Evolutionary conservation across 306 rosid species (phyloP), one percentile per base, ranked within the genome.

Genomic region (Bauhinia variegata): DNA sequence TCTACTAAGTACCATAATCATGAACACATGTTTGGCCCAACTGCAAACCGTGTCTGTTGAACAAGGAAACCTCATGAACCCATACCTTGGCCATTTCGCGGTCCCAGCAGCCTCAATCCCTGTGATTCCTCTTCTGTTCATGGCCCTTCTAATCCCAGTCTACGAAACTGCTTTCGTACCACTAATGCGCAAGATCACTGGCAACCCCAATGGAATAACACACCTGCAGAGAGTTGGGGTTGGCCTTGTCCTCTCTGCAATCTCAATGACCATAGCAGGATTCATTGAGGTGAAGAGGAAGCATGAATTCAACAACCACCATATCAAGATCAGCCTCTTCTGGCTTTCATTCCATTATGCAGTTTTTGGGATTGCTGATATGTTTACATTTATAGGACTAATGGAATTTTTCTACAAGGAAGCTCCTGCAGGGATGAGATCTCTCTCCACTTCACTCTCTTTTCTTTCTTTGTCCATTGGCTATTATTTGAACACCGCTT

Each of bases 331-430:
- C 10, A 83, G 88, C 60, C 76, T 86, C 69, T 86, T 86, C 33
- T 86, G 91, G 91, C 88, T 80, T 12, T 72, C 88, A 2, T 80
- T 78, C 31, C 91, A 80, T 2, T 86, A 83, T 37, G 84, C 88
- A 12, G 75, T 83, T 2, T 86, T 83, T 47, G 91, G 91, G 0
- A 66, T 86, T 13, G 91, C 88, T 0, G 91, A 86, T 65, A 80
- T 83, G 91, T 82, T 82, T 60, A 82, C 91, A 31, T 38, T 82
- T 0, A 82, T 83, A 8, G 91, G 91, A 6, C 37, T 86, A 30
- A 51, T 83, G 73, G 88, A 80, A 75, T 83, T 83, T 59, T 86
- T 86, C 72, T 86, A 86, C 53, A 78, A 36, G 33, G 91, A 83
- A 73, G 84, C 88, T 4, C 88, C 91, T 10, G 17, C 51, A n/a